Base-by-base conservation (phyloP, 305 asterid species). In the Solanum hybrid region DNA sequence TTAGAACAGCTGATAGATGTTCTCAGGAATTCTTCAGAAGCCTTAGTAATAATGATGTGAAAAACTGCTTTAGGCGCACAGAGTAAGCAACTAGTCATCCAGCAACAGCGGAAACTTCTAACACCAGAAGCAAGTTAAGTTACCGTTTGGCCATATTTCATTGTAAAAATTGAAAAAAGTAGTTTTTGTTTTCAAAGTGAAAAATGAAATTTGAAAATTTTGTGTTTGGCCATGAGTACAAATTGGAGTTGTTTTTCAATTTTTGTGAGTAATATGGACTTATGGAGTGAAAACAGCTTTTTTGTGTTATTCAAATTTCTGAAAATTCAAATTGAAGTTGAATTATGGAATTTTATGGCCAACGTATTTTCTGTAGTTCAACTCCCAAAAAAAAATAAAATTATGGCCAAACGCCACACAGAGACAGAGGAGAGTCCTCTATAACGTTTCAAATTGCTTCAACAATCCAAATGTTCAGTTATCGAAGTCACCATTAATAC, bases 351-450 rank as follows among this genome's bases (percentile, higher is more conserved):
- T 71, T 71, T 71, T 71, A 71, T 71, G 34, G 33, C 77, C 77
- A 71, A 24, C 16, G 2, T 11, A 26, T 71, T 71, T 71, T 71
- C 34, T 9, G 77, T 6, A 24, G 77, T 26, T 71, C 33, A 71
- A 71, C 77, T 24, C 77, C 16, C 14, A 24, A 26, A 71, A 71
- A 69, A n/a, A 67, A 67, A 34, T 4, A 24, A 69, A n/a, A n/a
- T 11, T 29, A 69, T 69, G 14, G 33, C 18, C 76, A 69, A 69
- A 69, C 8, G 14, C 76, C 31, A 69, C 76, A 61, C 26, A 61
- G 26, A 61, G 92, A 90, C 9, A 28, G 20, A 76, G 92, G 90
- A 5, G 42, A 12, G 14, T 8, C 20, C 37, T 90, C 92, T 12
- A 11, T 90, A 34, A 37, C 78, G 18, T 88, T 87, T 61, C 92